These are phyloP conservation scores for Byssochlamys sp. DNA, from an alignment of 2,329 filamentous ascomycete species.

Conservation along the genomic window DNA sequence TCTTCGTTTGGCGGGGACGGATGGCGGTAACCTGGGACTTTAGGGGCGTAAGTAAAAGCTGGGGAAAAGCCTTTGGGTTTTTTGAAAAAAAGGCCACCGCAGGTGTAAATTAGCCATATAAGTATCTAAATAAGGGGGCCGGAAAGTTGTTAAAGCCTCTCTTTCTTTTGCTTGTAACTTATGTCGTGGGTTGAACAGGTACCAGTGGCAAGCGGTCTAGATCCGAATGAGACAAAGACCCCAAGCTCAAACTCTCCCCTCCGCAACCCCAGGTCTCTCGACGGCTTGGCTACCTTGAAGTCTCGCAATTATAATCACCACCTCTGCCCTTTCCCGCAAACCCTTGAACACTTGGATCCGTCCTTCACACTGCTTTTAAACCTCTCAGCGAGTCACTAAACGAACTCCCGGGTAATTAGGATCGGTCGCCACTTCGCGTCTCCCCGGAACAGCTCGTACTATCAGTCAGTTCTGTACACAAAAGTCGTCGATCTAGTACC, in stretches of 20 bases:
- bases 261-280: not conserved
- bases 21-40: not conserved
- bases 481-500: not conserved
- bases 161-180: not conserved
- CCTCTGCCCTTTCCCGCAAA: not conserved
- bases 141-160: not conserved
- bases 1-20: not conserved
- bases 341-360: not conserved
- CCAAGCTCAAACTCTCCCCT: slow-evolving; percentile 1
- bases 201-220: not conserved
- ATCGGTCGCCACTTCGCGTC: not conserved
- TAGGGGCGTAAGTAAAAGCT: not conserved
- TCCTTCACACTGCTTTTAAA: not conserved
- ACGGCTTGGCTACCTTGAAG: not conserved
- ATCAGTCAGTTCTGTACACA: not conserved
- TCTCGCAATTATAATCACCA: not conserved
- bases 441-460: not conserved
- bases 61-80: not conserved
- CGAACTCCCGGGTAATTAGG: not conserved
- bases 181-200: not conserved
- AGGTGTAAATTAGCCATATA: not conserved
- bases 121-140: not conserved
- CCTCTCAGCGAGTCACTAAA: not conserved
- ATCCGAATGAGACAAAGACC: not conserved
- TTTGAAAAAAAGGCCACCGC: not conserved